A percentile compares a stretch with the other conserved stretches of the same genome.
phyloP scores from a whole-genome alignment of 805 yeast genomes.

The Suhomyces kilbournensis region DNA sequence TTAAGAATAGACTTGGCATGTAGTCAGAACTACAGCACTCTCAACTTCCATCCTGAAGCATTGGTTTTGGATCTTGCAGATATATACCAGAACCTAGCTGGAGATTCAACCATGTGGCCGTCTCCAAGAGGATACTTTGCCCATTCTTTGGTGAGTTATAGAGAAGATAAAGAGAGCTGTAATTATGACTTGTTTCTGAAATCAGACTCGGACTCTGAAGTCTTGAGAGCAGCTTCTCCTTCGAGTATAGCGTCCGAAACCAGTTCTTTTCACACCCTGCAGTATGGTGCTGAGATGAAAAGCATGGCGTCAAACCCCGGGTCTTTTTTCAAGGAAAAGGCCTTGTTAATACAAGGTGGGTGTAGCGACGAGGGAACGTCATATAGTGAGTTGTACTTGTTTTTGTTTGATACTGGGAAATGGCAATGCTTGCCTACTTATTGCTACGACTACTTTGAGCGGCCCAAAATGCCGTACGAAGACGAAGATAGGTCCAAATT shows the following conservation, averaged over 20 bases:
- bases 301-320: constrained; percentile 6
- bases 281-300: neutral
- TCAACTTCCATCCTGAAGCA: constrained; percentile 20
- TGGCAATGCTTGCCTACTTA: constrained; percentile 36
- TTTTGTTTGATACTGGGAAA: constrained; percentile 28
- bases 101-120: constrained; percentile 22
- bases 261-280: constrained; percentile 4
- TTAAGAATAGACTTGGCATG: constrained; percentile 33
- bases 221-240: constrained; percentile 4
- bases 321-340: constrained; percentile 24
- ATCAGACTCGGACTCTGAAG: constrained; percentile 2
- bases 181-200: constrained; percentile 13
- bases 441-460: constrained; percentile 33
- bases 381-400: constrained; percentile 34
- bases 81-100: constrained; percentile 1
- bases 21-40: constrained; percentile 13
- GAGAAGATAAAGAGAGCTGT: constrained; percentile 17
- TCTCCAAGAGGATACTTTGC: constrained; percentile 42
- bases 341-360: constrained; percentile 41
- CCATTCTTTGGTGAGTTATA: constrained; percentile 24
- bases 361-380: constrained; percentile 26
- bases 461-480: constrained; percentile 23
- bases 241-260: constrained; percentile 3
- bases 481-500: constrained; percentile 27
- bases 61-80: constrained; percentile 11